phyloP scores from a whole-genome alignment of 345 rosid genomes.

The Angophora floribunda region DNA sequence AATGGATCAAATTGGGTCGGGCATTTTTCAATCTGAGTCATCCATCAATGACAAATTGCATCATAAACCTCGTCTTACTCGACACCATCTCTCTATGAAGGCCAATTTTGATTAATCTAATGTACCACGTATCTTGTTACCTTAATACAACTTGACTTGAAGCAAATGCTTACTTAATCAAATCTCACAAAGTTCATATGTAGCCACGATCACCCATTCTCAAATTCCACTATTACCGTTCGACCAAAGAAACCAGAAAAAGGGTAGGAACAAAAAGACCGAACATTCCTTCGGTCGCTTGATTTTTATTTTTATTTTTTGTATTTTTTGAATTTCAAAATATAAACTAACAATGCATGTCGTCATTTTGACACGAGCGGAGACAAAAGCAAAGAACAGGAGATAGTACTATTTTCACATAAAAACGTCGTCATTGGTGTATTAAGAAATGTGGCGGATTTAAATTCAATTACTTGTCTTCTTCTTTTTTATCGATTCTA shows the following conservation, averaged over 20 bases:
- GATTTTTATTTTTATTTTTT: neutral
- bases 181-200: neutral
- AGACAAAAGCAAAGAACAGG: neutral
- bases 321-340: neutral
- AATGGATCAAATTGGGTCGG: neutral
- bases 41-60: accelerated
- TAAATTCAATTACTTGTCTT: neutral
- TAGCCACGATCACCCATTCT: neutral
- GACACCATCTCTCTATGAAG: neutral
- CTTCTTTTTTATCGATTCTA: too few species aligned
- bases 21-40: neutral
- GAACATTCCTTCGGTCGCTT: neutral
- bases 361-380: neutral
- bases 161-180: neutral
- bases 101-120: neutral
- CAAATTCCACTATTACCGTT: neutral
- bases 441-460: neutral
- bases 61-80: accelerated
- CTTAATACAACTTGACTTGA: neutral
- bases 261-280: neutral
- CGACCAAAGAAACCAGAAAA: neutral
- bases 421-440: neutral
- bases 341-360: neutral
- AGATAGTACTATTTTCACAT: neutral
- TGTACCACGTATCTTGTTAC: neutral